Evolutionary conservation across 768 basidiomycete genomes (phyloP).

Genomic region (Sporobolomyces phaffii): DNA sequence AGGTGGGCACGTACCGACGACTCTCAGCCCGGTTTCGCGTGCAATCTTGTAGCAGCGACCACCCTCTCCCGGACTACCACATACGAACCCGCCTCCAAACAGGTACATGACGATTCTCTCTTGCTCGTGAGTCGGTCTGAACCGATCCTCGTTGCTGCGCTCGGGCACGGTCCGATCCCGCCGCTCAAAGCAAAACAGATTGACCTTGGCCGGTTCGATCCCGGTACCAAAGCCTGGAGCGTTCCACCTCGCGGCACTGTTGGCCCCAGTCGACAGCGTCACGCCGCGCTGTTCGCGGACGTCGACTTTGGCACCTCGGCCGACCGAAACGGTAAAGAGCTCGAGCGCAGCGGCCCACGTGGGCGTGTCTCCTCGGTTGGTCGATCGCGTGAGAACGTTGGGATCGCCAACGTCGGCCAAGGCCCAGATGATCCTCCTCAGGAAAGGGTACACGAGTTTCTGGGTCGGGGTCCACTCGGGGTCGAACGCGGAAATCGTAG

Average conservation of each 20-base stretch:
- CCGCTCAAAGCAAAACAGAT: conserved; percentile 38
- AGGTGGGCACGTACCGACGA: conserved; percentile 15
- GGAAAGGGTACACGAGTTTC: conserved; percentile 30
- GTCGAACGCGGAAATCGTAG: not conserved
- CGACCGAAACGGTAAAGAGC: conserved; percentile 13
- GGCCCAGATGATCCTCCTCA: conserved; percentile 34
- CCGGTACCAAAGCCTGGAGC: too few relatives aligned
- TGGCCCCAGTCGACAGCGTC: too few relatives aligned
- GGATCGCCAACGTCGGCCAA: conserved; percentile 16
- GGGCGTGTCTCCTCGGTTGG: not conserved
- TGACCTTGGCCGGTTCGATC: conserved; percentile 22
- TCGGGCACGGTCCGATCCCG: not conserved
- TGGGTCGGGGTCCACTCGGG: conserved; percentile 23
- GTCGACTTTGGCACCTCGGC: conserved; percentile 1
- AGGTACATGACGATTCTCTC: conserved; percentile 34
- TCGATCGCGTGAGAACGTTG: conserved; percentile 10
- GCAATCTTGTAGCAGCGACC: conserved; percentile 28
- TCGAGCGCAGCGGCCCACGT: conserved; percentile 14
- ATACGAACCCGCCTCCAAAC: conserved; percentile 36
- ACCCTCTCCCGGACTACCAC: conserved; percentile 24
- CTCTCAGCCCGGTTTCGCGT: conserved; percentile 11
- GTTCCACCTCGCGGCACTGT: too few relatives aligned
- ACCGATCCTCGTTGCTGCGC: not conserved
- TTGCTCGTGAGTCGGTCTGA: not conserved
- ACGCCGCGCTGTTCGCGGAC: too few relatives aligned